Evolutionary conservation across 768 basidiomycete species (phyloP).

Genomic region (Tephrocybe sp.): DNA sequence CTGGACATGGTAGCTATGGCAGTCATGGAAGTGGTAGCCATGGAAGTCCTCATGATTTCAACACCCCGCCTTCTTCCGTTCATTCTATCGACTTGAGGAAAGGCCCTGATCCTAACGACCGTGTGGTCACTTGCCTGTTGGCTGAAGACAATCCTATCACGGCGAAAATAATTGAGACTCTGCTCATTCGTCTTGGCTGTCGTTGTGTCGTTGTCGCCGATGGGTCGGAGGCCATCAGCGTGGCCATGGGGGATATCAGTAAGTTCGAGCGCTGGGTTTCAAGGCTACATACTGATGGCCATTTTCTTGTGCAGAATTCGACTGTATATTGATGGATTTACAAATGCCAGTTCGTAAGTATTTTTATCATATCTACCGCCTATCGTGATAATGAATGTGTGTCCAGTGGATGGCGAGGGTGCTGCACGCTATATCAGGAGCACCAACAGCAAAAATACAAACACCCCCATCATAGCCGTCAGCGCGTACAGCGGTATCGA

Average conservation of each 20-base stretch:
- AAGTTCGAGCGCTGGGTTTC: constrained; percentile 31
- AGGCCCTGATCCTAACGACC: constrained; percentile 75
- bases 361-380: neutral
- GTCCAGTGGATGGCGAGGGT: constrained; percentile 86
- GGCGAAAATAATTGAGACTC: constrained; percentile 93
- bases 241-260: constrained; percentile 98
- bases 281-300: constrained; percentile 17
- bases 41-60: constrained; percentile 40
- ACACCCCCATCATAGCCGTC: constrained; percentile 89
- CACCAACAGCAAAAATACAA: constrained; percentile 92
- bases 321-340: constrained; percentile 92
- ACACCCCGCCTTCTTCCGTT: constrained; percentile 82
- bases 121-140: constrained; percentile 89
- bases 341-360: constrained; percentile 90
- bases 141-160: constrained; percentile 99
- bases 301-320: constrained; percentile 66
- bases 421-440: constrained; percentile 97
- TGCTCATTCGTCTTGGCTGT: constrained; percentile 91
- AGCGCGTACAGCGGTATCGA: constrained; percentile 83
- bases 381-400: neutral
- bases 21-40: constrained; percentile 15
- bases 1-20: constrained; percentile 49
- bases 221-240: constrained; percentile 95
- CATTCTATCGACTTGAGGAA: constrained; percentile 78
- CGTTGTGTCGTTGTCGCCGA: constrained; percentile 94